A percentile compares a stretch with the other conserved stretches of the same genome.
Conservation (phyloP, 805 yeast species). For the Candida maris region DNA sequence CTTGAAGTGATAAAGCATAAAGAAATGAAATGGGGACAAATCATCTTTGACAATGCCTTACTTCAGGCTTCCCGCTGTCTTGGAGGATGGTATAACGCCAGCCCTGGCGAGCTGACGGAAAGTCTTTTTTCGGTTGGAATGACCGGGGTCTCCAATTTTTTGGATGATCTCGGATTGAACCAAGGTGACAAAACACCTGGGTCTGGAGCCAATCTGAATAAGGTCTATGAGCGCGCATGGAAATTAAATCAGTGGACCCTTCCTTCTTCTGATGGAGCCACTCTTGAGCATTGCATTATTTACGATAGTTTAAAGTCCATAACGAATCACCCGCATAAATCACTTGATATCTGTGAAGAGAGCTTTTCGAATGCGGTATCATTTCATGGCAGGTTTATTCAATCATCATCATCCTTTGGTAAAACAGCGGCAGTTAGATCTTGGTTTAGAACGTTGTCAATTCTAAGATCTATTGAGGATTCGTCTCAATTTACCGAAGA, state of each 20-base stretch:
- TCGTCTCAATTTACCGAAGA: constrained; percentile 13
- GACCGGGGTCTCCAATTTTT: constrained; percentile 49
- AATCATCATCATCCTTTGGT: constrained; percentile 2
- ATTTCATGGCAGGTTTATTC: constrained; percentile 6
- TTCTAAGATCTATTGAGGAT: constrained; percentile 24
- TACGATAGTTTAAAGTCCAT: constrained; percentile 51
- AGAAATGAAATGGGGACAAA: constrained; percentile 21
- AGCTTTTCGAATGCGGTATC: constrained; percentile 21
- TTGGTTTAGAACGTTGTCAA: constrained; percentile 32
- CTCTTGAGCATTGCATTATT: constrained; percentile 41
- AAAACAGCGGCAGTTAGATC: constrained; percentile 16
- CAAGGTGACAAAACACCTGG: too few species aligned
- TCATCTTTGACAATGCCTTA: constrained; percentile 54
- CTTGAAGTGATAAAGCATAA: constrained; percentile 37
- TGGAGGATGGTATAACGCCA: not conserved
- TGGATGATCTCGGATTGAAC: constrained; percentile 13
- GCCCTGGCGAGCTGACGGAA: constrained; percentile 23
- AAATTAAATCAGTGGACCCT: constrained; percentile 75
- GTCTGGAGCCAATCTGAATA: constrained; percentile 2
- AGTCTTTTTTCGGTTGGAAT: constrained; percentile 52
- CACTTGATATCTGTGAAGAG: constrained; percentile 18
- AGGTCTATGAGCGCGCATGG: constrained; percentile 65
- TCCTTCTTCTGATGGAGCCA: constrained; percentile 41
- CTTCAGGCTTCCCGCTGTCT: constrained; percentile 42
- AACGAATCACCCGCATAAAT: constrained; percentile 32